Conservation (phyloP, 345 rosid genomes). For the Salix koriyanagi region DNA sequence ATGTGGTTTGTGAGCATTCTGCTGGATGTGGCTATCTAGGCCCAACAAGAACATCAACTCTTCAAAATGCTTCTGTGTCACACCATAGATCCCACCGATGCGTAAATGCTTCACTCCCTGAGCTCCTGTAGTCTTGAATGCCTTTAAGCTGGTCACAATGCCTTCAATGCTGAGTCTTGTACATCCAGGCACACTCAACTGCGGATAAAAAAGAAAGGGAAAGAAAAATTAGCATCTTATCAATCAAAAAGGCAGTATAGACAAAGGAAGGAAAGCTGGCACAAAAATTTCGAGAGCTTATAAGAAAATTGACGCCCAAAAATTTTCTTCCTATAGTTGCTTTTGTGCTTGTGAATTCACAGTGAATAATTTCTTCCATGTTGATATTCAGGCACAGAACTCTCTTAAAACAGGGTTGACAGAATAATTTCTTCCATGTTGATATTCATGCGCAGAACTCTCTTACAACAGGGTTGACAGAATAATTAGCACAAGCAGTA, state of each 20-base stretch:
- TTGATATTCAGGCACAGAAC: background rate
- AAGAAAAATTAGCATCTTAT: background rate
- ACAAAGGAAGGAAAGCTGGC: background rate
- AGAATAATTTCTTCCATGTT: background rate
- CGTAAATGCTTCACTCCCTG: constrained; percentile 62
- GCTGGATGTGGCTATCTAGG: constrained; percentile 28
- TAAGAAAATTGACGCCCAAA: background rate
- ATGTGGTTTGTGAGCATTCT: constrained; percentile 46
- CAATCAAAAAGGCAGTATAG: background rate
- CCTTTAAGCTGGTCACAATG: constrained; percentile 55
- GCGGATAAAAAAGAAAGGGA: constrained; percentile 13
- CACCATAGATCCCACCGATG: constrained; percentile 76
- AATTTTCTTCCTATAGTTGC: background rate
- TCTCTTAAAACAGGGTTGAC: background rate
- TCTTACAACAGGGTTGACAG: background rate
- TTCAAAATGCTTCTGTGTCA: constrained; percentile 56
- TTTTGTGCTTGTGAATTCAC: background rate
- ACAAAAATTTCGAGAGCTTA: background rate
- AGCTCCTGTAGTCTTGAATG: constrained; percentile 43
- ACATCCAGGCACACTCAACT: constrained; percentile 92
- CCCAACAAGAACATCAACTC: constrained; percentile 59
- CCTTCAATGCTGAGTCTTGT: constrained; percentile 69
- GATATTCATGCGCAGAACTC: background rate
- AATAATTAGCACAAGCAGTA: background rate
- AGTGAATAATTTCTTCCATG: background rate